Percentiles rank a stretch among this genome's conserved stretches.
Conservation (phyloP, 2,329 filamentous ascomycete genomes). For the Lasiodiplodia gonubiensis region DNA sequence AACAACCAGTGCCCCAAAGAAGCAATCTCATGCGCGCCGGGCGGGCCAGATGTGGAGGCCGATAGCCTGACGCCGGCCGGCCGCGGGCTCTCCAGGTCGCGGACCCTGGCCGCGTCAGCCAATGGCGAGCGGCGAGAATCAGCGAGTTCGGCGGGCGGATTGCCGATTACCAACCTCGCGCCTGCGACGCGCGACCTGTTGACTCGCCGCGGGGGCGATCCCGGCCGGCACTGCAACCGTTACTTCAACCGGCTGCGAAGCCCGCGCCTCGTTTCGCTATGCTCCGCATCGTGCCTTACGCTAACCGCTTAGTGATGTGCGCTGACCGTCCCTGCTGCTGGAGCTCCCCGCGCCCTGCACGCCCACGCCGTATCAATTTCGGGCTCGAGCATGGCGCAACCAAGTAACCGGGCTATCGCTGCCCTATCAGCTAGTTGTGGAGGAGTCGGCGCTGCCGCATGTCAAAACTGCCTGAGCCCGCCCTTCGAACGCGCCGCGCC, state of each 20-base stretch:
- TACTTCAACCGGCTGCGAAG: slow-evolving; percentile 16
- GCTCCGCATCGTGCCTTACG: slow-evolving; percentile 20
- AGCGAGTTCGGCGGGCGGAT: slow-evolving; percentile 4
- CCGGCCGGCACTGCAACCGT: slow-evolving; percentile 6
- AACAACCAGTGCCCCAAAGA: neutral
- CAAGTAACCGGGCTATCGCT: slow-evolving; percentile 25
- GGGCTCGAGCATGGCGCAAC: slow-evolving; percentile 17
- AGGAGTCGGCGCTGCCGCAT: slow-evolving; percentile 19
- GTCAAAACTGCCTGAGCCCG: slow-evolving; percentile 3
- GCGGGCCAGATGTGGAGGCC: neutral
- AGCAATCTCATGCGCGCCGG: neutral
- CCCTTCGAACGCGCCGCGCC: neutral
- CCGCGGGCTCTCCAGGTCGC: neutral
- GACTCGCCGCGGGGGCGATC: slow-evolving; percentile 6
- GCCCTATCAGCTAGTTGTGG: slow-evolving; percentile 25
- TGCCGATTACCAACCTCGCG: neutral
- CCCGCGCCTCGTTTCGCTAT: slow-evolving; percentile 12
- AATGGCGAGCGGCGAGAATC: neutral
- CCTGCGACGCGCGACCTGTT: neutral
- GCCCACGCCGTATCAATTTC: slow-evolving; percentile 24
- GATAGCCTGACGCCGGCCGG: neutral
- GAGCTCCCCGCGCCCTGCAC: slow-evolving; percentile 10
- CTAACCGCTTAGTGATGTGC: slow-evolving; percentile 26
- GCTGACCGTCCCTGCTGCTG: neutral
- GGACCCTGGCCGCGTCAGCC: neutral